A percentile compares a stretch with the other conserved stretches of the same genome.
These are phyloP conservation scores for Kodamaea alishanica DNA, from an alignment of 1,139 yeast genomes.

Conservation along the genomic window DNA sequence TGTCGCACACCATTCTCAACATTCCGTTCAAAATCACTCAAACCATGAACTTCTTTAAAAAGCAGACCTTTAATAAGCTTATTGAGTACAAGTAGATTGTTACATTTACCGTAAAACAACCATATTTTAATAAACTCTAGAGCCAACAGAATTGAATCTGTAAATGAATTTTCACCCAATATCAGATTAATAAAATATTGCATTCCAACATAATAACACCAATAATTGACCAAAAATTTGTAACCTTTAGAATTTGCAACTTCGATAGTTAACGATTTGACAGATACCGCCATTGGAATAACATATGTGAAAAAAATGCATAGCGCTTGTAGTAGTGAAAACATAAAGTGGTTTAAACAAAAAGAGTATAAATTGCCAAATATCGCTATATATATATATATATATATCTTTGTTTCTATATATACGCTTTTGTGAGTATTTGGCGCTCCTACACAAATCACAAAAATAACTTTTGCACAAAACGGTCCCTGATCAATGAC, in stretches of 20 bases:
- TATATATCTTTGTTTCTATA: too few species aligned
- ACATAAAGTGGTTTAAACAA: too few species aligned
- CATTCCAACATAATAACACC: constrained; percentile 13
- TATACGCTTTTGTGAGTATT: too few species aligned
- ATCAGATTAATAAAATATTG: constrained; percentile 10
- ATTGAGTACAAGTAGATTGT: constrained; percentile 11
- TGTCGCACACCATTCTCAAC: not conserved
- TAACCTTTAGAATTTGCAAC: constrained; percentile 1
- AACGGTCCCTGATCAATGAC: too few species aligned
- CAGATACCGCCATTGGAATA: constrained; percentile 14
- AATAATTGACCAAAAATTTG: constrained; percentile 15
- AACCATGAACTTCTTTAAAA: constrained; percentile 4
- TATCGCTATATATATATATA: too few species aligned
- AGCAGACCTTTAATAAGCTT: not conserved
- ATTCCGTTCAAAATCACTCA: constrained; percentile 4
- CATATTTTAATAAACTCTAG: constrained; percentile 9
- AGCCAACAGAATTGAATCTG: constrained; percentile 4
- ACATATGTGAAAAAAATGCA: constrained; percentile 8
- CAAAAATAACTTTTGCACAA: too few species aligned
- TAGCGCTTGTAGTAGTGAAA: too few species aligned
- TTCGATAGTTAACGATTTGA: constrained; percentile 10
- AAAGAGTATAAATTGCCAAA: too few species aligned
- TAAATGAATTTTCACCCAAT: constrained; percentile 4
- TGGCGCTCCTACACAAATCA: too few species aligned
- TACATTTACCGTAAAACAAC: constrained; percentile 15